Evolutionary conservation across 768 basidiomycete genomes (phyloP), one percentile per base, ranked within the genome.

Genomic region (Cyclocybe aegerita): DNA sequence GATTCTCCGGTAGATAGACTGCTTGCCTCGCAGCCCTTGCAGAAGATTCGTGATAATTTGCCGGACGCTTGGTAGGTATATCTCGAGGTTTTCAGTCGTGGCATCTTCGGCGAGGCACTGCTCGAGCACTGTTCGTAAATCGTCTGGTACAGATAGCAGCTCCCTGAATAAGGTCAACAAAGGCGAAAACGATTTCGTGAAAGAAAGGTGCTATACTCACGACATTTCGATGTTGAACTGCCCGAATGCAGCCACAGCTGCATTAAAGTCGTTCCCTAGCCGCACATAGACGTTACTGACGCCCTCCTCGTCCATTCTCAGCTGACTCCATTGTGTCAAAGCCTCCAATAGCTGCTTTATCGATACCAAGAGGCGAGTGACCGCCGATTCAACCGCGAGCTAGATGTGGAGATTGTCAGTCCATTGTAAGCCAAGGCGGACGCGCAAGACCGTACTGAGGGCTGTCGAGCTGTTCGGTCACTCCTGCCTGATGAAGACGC

Each of bases 211-310:
- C 55, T 39, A 38, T 32, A 80, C 92, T 67, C 68, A 98, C 96
- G 78, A 75, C 89, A 98, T 98, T 53, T 89, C 83, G 51, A 99
- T 95, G 54, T 86, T 84, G 57, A 86, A 93, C 9, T 79, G 74
- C 2, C 80, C 79, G 65, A 99, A 99, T 1, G 94, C 93, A 46
- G 87, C 82, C 35, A 95, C 91, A 8, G 94, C 94, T 11, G 83
- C 81, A 64, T 98, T 98, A 76, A 99, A 98, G 65, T 97, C 95
- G 69, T 98, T 98, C 16, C 97, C 97, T 16, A 99, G 77, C 48
- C 85, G 83, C 47, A 99, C 97, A 69, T 99, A 99, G 47, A 97
- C 90, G 68, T 98, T 93, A 77, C 94, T 97, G 64, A 99, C 93
- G 58, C 90, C 77, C 38, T 68, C 71, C 64, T 96, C 93, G 49